These are phyloP conservation scores for Wickerhamomyces subpelliculosus DNA, from an alignment of 805 yeast genomes.

Conservation along the genomic window DNA sequence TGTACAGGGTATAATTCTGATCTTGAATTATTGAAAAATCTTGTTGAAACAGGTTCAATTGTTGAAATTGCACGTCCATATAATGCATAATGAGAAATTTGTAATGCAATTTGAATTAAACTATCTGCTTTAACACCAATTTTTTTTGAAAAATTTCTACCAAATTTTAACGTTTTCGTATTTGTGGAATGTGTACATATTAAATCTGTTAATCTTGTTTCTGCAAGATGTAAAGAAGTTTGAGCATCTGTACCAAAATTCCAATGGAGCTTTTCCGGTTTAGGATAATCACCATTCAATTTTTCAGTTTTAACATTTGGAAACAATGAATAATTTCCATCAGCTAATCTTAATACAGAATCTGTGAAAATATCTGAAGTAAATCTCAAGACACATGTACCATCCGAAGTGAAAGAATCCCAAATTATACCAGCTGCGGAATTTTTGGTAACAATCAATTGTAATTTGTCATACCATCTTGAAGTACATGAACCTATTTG, in stretches of 20 bases:
- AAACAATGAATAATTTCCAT: conserved; percentile 43
- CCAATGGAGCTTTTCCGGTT: conserved; percentile 27
- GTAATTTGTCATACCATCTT: conserved; percentile 90
- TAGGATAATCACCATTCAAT: conserved; percentile 9
- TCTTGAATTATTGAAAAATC: conserved; percentile 61
- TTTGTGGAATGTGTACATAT: conserved; percentile 75
- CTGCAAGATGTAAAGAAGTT: conserved; percentile 66
- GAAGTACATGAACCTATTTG: conserved; percentile 92
- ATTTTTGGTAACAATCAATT: conserved; percentile 74
- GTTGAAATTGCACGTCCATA: conserved; percentile 88
- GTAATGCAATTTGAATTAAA: conserved; percentile 83
- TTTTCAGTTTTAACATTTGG: conserved; percentile 25
- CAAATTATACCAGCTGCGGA: conserved; percentile 88
- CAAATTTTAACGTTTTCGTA: conserved; percentile 69
- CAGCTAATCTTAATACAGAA: conserved; percentile 79
- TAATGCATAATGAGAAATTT: conserved; percentile 83
- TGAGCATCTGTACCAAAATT: conserved; percentile 28
- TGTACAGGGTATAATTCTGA: conserved; percentile 66
- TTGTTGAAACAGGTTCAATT: conserved; percentile 82
- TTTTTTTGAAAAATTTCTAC: conserved; percentile 66
- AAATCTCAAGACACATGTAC: conserved; percentile 82
- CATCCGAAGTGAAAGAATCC: conserved; percentile 89
- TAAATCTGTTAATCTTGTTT: conserved; percentile 80
- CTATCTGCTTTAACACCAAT: conserved; percentile 87
- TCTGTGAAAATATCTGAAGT: conserved; percentile 89